Evolutionary conservation across 768 basidiomycete genomes (phyloP).

Genomic region (Leccinum subgranulosum): DNA sequence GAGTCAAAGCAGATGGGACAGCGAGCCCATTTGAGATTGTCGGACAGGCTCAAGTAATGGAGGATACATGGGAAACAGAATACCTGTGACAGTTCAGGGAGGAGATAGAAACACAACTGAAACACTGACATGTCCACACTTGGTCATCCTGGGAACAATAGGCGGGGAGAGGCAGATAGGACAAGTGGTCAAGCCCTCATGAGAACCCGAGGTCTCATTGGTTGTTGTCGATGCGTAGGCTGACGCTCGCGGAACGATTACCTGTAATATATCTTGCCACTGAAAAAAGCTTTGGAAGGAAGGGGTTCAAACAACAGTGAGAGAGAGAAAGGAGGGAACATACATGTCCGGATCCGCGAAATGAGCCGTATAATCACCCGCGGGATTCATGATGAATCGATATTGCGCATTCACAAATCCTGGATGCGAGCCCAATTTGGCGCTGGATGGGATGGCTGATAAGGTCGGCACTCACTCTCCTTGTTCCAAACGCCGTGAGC

Average conservation of each 20-base stretch:
- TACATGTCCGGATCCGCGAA: conserved; percentile 98
- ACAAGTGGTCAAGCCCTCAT: conserved; percentile 71
- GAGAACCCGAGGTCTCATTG: conserved; percentile 39
- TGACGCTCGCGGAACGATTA: conserved; percentile 85
- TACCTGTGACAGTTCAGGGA: conserved; percentile 49
- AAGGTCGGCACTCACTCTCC: conserved; percentile 69
- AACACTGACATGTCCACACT: conserved; percentile 90
- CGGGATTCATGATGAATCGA: conserved; percentile 92
- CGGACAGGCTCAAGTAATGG: conserved; percentile 82
- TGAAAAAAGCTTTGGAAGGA: conserved; percentile 73
- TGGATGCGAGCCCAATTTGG: conserved; percentile 32
- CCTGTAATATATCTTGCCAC: conserved; percentile 94
- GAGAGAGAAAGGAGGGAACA: conserved; percentile 30
- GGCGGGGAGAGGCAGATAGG: conserved; percentile 95
- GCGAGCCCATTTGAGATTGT: conserved; percentile 80
- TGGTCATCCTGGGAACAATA: conserved; percentile 88
- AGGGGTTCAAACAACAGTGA: background rate
- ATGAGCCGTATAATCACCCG: conserved; percentile 88
- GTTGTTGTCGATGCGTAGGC: conserved; percentile 64
- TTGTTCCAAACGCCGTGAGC: conserved; percentile 77
- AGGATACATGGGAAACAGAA: conserved; percentile 95
- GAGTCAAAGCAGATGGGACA: conserved; percentile 98
- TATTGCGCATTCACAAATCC: conserved; percentile 97
- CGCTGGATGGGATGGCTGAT: conserved; percentile 11
- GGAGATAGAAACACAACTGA: background rate